Percentiles rank a stretch among this genome's conserved stretches.
phyloP scores from a whole-genome alignment of 1,139 yeast genomes.

The Geotrichum fermentans region DNA sequence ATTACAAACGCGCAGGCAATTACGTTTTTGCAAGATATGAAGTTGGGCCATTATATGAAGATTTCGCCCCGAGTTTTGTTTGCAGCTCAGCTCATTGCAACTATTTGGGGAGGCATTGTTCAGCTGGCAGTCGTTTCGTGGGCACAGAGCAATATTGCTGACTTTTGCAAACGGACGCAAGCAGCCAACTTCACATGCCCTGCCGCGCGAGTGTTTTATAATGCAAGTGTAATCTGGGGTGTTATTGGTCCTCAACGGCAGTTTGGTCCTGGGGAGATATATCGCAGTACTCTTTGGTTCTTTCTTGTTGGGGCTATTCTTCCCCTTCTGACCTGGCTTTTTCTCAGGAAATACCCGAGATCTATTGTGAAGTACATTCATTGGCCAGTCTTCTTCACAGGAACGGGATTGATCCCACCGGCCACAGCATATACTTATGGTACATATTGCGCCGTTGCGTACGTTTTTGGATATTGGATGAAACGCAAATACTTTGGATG shows the following conservation, averaged over 20 bases:
- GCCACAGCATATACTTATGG: constrained; percentile 51
- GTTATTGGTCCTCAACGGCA: constrained; percentile 55
- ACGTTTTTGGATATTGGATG: constrained; percentile 49
- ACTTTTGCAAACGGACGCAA: constrained; percentile 48
- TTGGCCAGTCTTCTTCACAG: constrained; percentile 51
- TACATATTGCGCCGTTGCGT: constrained; percentile 47
- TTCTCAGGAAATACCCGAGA: constrained; percentile 48
- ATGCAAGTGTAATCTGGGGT: constrained; percentile 63
- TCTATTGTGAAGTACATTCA: constrained; percentile 43
- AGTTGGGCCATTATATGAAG: constrained; percentile 59
- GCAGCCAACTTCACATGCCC: constrained; percentile 48
- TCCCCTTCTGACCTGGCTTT: constrained; percentile 46
- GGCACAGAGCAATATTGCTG: constrained; percentile 43
- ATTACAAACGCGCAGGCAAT: constrained; percentile 57
- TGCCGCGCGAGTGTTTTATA: constrained; percentile 45
- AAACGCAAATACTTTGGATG: constrained; percentile 51
- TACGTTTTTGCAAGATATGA: constrained; percentile 53
- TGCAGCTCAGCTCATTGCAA: constrained; percentile 46
- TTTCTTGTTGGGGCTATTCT: constrained; percentile 46
- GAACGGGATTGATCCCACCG: constrained; percentile 50
- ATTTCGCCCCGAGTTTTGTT: constrained; percentile 59
- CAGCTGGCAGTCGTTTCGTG: constrained; percentile 45
- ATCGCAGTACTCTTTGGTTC: constrained; percentile 42
- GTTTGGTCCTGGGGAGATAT: constrained; percentile 39
- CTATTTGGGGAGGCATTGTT: constrained; percentile 37